Evolutionary conservation across 2,329 filamentous ascomycete species (phyloP), one percentile per base, ranked within the genome.

Genomic region (Purpureocillium takamizusanense): DNA sequence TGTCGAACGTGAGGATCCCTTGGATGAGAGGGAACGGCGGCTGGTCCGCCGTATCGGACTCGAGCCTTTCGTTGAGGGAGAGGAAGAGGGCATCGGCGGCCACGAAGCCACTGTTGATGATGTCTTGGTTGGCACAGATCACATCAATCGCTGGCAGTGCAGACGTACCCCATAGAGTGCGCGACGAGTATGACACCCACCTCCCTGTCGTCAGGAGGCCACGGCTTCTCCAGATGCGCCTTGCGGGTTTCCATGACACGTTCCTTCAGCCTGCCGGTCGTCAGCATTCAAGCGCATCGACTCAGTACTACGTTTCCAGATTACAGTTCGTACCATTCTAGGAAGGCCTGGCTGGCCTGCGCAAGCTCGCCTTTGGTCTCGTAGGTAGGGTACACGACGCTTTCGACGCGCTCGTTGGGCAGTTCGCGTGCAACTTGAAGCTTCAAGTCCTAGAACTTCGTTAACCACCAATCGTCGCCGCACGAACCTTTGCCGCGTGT

Each of bases 1-100:
- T 94, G 59, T 94, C 87, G 51, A 92, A 92, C 7, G 86, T 78
- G 27, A 94, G 68, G 13, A 94, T 70, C 36, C 83, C 87, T 51
- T 86, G 82, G 42, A 94, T 82, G 38, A 85, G 75, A 1, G 87
- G 87, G 57, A 94, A 94, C 58, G 87, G 77, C 35, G 79, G 70
- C 3, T 49, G 42, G 1, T 49, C 47, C 7, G 59, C 51, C 2
- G 47, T 10, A 10, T 25, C 21, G 21, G 21, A 25, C 6, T 25
- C 21, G 5, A 25, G 10, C 21, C 21, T 5, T 10, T 25, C 21
- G 21, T 25, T 25, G 21, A 25, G 21, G 5, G 21, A 25, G 6
- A 25, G 21, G 10, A 25, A 25, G 6, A 25, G 21, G 10, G 21
- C 21, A 10, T 25, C 21, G 6, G 21, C 21, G 21, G 21, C 21